Base-by-base conservation (phyloP, 1,139 yeast genomes). In the Zygosaccharomyces pseudobailii region DNA sequence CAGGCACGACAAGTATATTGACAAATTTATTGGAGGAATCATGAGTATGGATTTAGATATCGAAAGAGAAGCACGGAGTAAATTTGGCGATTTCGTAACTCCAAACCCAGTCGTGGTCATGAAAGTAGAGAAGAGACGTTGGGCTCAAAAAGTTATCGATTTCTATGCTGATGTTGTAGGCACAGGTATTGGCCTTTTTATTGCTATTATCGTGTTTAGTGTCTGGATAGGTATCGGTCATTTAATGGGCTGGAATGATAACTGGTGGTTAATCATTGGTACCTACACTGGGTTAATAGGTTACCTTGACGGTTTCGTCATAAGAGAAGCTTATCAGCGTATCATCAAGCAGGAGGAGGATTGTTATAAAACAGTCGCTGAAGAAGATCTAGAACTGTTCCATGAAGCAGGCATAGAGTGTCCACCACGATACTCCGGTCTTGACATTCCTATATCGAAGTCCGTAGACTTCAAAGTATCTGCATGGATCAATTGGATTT, bases 221-320 rank as follows among this genome's bases (percentile, higher is more conserved):
- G 64, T 55, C n/a, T 71, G 74, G 74, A 23, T 69, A 19, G 61
- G 58, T 27, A 58, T 69, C 37, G 74, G 74, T 36, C 50, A 57
- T 35, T 47, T 57, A 6, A 59, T 70, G 67, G 24, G 57, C 28
- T 71, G 68, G 67, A 54, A 56, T 50, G 65, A 64, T 35, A 58
- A 69, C 45, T 71, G 74, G 74, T 71, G 73, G 73, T 55, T 71
- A 32, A 68, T 71, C 32, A 70, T 70, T 51, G 74, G 74, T 42
- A 68, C 74, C 3, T 71, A 71, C 49, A 69, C 74, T 0, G 74
- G 74, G 21, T 57, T 71, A 25, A 58, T 70, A 30, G 73, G 74
- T 3, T 70, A 69, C 50, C 49, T 67, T 34, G 74, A 71, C 51
- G 73, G 74, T 2, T 71, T 68, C 50, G 68, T 65, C 23, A 55